These are phyloP conservation scores for Musa beccarii DNA, from an alignment of 176 grass and related monocot species.

Conservation along the genomic window DNA sequence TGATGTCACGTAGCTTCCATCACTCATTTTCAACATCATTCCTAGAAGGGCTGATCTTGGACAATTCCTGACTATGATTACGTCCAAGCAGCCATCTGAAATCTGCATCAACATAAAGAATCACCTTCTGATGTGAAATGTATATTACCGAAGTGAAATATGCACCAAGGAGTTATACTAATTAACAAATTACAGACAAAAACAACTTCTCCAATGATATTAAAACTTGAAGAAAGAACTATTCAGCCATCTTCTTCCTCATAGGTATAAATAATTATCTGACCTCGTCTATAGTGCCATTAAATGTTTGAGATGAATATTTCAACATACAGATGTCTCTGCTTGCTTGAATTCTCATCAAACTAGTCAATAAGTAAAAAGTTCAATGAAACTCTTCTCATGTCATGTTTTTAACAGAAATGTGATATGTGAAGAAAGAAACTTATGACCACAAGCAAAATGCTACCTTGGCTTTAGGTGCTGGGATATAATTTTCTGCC, in stretches of 20 bases:
- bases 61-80: slow-evolving; percentile 75
- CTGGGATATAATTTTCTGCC: slow-evolving; percentile 44
- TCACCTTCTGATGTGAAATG: not conserved
- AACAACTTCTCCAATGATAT: not conserved
- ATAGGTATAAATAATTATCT: not conserved
- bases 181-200: not conserved
- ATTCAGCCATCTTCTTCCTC: not conserved
- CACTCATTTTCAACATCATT: slow-evolving; percentile 61
- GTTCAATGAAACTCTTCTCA: not conserved
- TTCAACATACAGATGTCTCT: not conserved
- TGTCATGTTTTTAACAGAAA: not conserved
- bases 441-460: not conserved
- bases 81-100: slow-evolving; percentile 93
- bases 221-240: not conserved
- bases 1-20: not conserved
- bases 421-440: not conserved
- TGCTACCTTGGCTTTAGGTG: slow-evolving; percentile 62
- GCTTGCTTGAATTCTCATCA: no score
- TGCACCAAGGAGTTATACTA: slow-evolving; percentile 4
- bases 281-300: not conserved
- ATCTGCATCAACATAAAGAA: slow-evolving; percentile 43
- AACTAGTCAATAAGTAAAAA: no score
- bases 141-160: not conserved
- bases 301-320: not conserved
- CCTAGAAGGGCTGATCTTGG: slow-evolving; percentile 42